A percentile compares a stretch with the other conserved stretches of the same genome.
phyloP scores from a whole-genome alignment of 768 basidiomycete species.

The Cantharellus cinnabarinus region DNA sequence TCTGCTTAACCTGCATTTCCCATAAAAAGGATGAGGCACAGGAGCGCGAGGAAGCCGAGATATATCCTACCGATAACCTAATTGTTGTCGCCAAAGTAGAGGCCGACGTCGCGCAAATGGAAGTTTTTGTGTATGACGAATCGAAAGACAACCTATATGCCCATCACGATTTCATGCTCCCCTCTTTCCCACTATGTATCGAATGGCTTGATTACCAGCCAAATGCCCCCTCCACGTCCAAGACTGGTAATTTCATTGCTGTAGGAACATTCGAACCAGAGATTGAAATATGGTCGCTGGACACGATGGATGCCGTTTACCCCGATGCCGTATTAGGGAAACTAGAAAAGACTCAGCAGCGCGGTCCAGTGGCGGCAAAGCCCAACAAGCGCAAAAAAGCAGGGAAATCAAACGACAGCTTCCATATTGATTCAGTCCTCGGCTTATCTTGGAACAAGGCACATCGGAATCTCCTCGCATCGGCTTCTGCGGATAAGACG shows the following conservation, averaged over 20 bases:
- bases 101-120: constrained; percentile 88
- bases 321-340: constrained; percentile 82
- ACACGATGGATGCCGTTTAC: constrained; percentile 84
- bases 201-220: constrained; percentile 98
- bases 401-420: constrained; percentile 34
- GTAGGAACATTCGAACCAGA: constrained; percentile 95
- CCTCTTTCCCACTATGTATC: constrained; percentile 91
- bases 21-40: constrained; percentile 42
- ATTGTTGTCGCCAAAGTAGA: constrained; percentile 86
- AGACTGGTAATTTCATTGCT: constrained; percentile 69
- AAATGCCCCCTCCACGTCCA: constrained; percentile 13
- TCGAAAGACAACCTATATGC: constrained; percentile 78
- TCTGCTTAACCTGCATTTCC: background rate
- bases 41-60: constrained; percentile 76
- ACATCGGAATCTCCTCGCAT: constrained; percentile 80
- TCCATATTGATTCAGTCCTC: constrained; percentile 92
- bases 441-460: constrained; percentile 78
- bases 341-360: constrained; percentile 62
- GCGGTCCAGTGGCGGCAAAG: constrained; percentile 76
- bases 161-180: constrained; percentile 95
- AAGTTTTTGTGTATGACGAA: constrained; percentile 92
- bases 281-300: constrained; percentile 96
- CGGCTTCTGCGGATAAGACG: constrained; percentile 81
- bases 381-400: constrained; percentile 76
- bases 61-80: constrained; percentile 80